Conservation (phyloP, 2,329 filamentous ascomycete species). For the Daldinia sp. region DNA sequence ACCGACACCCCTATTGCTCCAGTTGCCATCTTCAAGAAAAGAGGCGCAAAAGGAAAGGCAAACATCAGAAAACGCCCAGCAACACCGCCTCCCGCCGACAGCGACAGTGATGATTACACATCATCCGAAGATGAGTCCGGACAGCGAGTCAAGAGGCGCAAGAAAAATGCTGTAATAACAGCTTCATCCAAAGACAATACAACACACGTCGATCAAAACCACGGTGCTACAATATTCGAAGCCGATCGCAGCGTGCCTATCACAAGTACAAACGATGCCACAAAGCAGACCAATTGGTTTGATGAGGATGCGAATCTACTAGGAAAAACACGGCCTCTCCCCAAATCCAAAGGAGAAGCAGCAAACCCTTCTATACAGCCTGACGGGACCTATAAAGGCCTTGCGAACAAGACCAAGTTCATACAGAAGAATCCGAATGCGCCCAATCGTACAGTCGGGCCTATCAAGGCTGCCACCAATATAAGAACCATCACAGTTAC, state of each 20-base stretch:
- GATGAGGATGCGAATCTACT: constrained; percentile 75
- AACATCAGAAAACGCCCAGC: constrained; percentile 83
- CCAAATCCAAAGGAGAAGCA: constrained; percentile 41
- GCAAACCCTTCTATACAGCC: constrained; percentile 37
- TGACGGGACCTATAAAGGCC: constrained; percentile 79
- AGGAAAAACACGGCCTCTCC: constrained; percentile 59
- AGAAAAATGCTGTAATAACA: constrained; percentile 72
- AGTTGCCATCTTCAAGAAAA: constrained; percentile 84
- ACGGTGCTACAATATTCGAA: constrained; percentile 62
- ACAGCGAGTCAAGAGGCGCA: constrained; percentile 80
- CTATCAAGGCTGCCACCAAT: constrained; percentile 87
- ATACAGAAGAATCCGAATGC: constrained; percentile 84
- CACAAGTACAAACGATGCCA: constrained; percentile 81
- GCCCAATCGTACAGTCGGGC: constrained; percentile 75
- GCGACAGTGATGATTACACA: constrained; percentile 66
- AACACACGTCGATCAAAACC: constrained; percentile 49
- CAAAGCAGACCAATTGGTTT: constrained; percentile 88
- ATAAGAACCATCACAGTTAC: constrained; percentile 89
- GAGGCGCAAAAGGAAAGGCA: constrained; percentile 76
- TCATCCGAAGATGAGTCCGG: constrained; percentile 81
- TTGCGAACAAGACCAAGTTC: constrained; percentile 75
- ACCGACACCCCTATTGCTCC: constrained; percentile 52
- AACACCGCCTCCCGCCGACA: constrained; percentile 74
- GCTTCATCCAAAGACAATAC: constrained; percentile 65
- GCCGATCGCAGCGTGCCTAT: constrained; percentile 70